Evolutionary conservation across 441 rosid genomes (phyloP), one percentile per base, ranked within the genome.

Genomic region (Viola pubescens): DNA sequence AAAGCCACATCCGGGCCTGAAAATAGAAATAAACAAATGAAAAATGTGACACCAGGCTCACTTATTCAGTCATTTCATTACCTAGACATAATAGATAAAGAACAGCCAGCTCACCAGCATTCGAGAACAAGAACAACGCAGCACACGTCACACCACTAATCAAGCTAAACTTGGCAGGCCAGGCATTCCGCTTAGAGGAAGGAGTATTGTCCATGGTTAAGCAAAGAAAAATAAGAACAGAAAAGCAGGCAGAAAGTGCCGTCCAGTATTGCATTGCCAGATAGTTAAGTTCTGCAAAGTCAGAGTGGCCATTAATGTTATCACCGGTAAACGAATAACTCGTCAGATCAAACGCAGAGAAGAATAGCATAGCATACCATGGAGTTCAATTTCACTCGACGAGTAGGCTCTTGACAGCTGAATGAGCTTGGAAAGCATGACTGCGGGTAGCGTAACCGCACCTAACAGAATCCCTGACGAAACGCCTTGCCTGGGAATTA

Each of bases 381-480:
- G 82, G 60, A 34, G 70, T 39, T 81, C 69, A 73, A 79, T 75
- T 75, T 80, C 73, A 7, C 80, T 71, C 37, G 79, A 7, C 7
- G 83, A 69, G 10, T 73, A 62, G 9, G 88, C 94, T 77, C 99
- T 80, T 14, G 84, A 76, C 19, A 86, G 76, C 77, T 88, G 97
- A 41, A 85, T 73, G 73, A 90, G 59, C 75, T 83, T 88, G 2
- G 96, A 83, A 5, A 94, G 67, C 82, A 88, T 82, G 46, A 94
- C 75, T 55, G 86, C 52, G 9, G 97, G 96, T 66, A 94, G 79
- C 39, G 97, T 86, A 56, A 86, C 84, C 14, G 94, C 86, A 58
- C 95, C 96, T 0, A 94, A 65, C 48, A 90, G 77, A 60, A 94
- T 86, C 74, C 98, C 97, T 6, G 98, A 94, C 4, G 97, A 81